Base-by-base conservation (phyloP, 768 basidiomycete species). In the Porphyrellus cyaneotinctus region DNA sequence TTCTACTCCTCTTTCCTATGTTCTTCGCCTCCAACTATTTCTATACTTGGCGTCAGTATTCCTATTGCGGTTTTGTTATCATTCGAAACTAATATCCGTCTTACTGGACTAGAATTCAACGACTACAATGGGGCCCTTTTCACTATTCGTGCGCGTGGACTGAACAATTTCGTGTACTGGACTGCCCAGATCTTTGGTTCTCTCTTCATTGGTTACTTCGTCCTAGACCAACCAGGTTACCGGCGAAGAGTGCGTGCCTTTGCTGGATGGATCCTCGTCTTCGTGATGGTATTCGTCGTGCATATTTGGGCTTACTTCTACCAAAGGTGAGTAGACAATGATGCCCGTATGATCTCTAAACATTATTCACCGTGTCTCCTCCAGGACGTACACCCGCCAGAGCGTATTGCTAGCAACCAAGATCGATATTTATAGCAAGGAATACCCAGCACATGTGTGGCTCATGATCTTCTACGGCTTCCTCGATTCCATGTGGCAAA, bases 401-500 rank as follows among this genome's bases (percentile, higher is more conserved):
- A 76, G 75, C 0, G 65, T 79, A 24, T 66, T 71, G 1, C 59
- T 67, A 4, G 43, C 54, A 12, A 52, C 64, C 13, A 73, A 76
- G 45, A 80, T 88, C 57, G 87, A 89, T 61, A 81, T 88, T 35
- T 70, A 72, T 51, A 80, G 83, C 59, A 57, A 62, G 0, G 69
- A 69, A 1, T 92, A 88, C 63, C 70, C 77, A 4, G 78, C 75
- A 28, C 77, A 77, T 53, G 71, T 87, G 17, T 77, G 78, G 70
- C 70, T 92, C 18, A 89, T 84, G 70, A 78, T 88, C 52, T 80
- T 84, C 64, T 88, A 80, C 60, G 85, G 88, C 17, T 58, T 91
- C 2, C 76, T 91, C 45, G 91, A 93, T 55, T 76, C 89, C 1
- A 85, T 89, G 81, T 92, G 88, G 88, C 91, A 92, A 65, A 89